phyloP scores from a whole-genome alignment of 768 basidiomycete species.

The Kwoniella mangroviensis region DNA sequence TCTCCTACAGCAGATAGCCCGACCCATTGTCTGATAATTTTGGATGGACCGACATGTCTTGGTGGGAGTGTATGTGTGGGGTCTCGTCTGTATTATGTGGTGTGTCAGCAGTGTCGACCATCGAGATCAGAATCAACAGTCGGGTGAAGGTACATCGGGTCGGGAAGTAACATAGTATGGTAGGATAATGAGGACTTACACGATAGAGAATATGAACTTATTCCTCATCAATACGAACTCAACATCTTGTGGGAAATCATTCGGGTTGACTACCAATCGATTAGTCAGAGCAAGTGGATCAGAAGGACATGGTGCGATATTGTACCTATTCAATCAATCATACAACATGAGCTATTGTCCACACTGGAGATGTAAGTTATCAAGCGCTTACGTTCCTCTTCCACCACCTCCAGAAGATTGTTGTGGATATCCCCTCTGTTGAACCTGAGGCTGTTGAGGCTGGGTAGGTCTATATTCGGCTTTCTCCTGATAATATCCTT shows the following conservation, averaged over 20 bases:
- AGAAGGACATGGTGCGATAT: slow-evolving; percentile 68
- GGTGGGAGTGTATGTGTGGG: slow-evolving; percentile 72
- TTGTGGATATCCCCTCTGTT: slow-evolving; percentile 27
- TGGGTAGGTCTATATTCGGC: slow-evolving; percentile 36
- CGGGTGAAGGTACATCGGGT: too few species aligned
- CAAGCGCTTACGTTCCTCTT: slow-evolving; percentile 45
- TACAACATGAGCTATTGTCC: too few species aligned
- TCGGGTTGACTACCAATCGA: slow-evolving; percentile 76
- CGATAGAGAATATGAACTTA: slow-evolving; percentile 71
- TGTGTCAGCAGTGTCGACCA: too few species aligned
- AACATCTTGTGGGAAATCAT: slow-evolving; percentile 70
- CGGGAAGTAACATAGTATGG: too few species aligned
- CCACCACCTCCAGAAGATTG: slow-evolving; percentile 11
- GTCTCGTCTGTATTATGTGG: slow-evolving; percentile 68
- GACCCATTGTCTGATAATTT: slow-evolving; percentile 85
- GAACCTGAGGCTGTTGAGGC: slow-evolving; percentile 17
- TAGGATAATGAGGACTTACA: slow-evolving; percentile 61
- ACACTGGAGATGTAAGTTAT: too few species aligned
- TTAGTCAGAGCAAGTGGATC: slow-evolving; percentile 77
- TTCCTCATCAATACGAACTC: slow-evolving; percentile 79
- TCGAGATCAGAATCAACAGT: too few species aligned
- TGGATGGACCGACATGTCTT: slow-evolving; percentile 75
- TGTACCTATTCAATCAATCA: slow-evolving; percentile 30
- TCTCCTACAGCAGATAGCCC: slow-evolving; percentile 80
- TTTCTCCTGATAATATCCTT: slow-evolving; percentile 42